Percentiles rank a stretch among this genome's conserved stretches.
These are phyloP conservation scores for Pleurotus cornucopiae DNA, from an alignment of 768 basidiomycete genomes.

Conservation along the genomic window DNA sequence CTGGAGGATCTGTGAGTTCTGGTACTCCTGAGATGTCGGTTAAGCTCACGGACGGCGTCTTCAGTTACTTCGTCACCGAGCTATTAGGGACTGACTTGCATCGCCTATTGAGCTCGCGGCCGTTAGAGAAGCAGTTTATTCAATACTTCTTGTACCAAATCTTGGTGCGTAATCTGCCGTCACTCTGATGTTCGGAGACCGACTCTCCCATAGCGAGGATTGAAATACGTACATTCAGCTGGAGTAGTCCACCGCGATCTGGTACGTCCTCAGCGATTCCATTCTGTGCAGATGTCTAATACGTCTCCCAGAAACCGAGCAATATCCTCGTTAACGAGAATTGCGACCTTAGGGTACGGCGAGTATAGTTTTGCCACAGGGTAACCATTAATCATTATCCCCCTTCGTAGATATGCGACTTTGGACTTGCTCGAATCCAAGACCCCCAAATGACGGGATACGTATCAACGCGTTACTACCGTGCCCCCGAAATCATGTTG, in stretches of 20 bases:
- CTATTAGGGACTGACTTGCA: conserved; percentile 97
- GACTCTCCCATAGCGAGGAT: conserved; percentile 65
- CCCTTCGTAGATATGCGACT: conserved; percentile 84
- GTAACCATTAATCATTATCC: conserved; percentile 10
- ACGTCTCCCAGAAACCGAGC: conserved; percentile 77
- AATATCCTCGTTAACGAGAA: conserved; percentile 99
- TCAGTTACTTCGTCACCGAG: conserved; percentile 98
- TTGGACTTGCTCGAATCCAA: conserved; percentile 96
- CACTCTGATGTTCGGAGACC: conserved; percentile 2
- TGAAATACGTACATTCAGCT: conserved; percentile 99
- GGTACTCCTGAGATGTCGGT: background rate
- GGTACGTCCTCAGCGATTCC: conserved; percentile 36
- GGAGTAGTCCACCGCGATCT: conserved; percentile 98
- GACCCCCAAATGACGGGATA: conserved; percentile 99
- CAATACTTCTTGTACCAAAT: conserved; percentile 99
- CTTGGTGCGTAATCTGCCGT: conserved; percentile 50
- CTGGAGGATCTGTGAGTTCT: conserved; percentile 86
- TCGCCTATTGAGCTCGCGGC: conserved; percentile 91
- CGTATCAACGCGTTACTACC: conserved; percentile 97
- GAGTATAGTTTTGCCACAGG: background rate
- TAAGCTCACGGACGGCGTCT: conserved; percentile 3
- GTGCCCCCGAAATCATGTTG: conserved; percentile 99
- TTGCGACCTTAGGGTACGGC: conserved; percentile 89
- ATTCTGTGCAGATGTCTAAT: background rate
- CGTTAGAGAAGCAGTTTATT: conserved; percentile 99